Conservation (phyloP, 2,329 filamentous ascomycete species). For the Sporothrix curviconia region DNA sequence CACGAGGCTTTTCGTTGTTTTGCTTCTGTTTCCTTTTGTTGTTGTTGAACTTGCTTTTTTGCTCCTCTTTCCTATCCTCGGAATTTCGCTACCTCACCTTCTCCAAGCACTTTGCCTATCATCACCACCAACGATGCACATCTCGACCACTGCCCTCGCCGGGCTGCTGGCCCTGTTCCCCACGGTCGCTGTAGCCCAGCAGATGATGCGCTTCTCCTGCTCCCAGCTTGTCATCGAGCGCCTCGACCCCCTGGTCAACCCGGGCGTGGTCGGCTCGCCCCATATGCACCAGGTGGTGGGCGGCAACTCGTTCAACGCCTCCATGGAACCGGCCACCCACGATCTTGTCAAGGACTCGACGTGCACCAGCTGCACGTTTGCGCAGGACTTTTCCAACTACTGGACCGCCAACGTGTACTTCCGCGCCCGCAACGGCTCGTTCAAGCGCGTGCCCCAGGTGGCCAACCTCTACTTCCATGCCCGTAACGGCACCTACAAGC, state of each 20-base stretch:
- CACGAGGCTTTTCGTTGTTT: conserved; percentile 11
- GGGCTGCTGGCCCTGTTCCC: conserved; percentile 23
- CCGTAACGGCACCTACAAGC: no score
- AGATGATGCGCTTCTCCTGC: conserved; percentile 27
- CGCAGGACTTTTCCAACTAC: conserved; percentile 31
- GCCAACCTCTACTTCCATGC: conserved; percentile 25
- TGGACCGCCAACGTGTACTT: conserved; percentile 30
- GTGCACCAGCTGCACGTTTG: conserved; percentile 26
- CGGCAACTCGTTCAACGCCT: conserved; percentile 34
- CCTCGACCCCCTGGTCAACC: conserved; percentile 28
- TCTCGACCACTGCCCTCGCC: conserved; percentile 23
- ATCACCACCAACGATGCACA: conserved; percentile 20
- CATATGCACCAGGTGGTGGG: conserved; percentile 35
- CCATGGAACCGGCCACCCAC: conserved; percentile 25
- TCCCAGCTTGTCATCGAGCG: conserved; percentile 23
- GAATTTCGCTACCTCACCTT: not conserved
- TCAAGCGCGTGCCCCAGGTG: no score
- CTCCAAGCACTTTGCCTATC: not conserved
- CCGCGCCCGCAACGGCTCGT: no score
- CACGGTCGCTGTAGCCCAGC: conserved; percentile 24
- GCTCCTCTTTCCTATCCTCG: not conserved
- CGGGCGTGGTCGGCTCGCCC: conserved; percentile 29
- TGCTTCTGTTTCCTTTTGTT: no score
- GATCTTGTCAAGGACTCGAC: conserved; percentile 16
- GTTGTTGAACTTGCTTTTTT: not conserved